These are phyloP conservation scores for Vigna unguiculata DNA, from an alignment of 306 rosid species.

Conservation along the genomic window DNA sequence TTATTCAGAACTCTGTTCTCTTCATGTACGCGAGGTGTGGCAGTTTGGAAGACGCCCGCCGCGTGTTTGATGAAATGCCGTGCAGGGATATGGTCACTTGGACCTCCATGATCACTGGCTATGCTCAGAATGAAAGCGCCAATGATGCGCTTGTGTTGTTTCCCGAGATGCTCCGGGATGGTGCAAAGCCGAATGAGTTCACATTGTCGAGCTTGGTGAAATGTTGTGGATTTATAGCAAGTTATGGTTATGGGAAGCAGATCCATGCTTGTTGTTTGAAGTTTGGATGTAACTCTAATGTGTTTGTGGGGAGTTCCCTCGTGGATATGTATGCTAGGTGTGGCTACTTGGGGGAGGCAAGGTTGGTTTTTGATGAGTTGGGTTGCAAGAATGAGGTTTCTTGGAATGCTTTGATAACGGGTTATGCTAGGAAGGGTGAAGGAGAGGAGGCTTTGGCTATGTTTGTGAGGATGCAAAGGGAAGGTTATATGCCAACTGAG, in stretches of 20 bases:
- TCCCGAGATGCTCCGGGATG: conserved; percentile 44
- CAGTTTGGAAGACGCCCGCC: conserved; percentile 47
- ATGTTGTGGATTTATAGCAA: conserved; percentile 43
- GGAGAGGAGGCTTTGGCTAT: conserved; percentile 52
- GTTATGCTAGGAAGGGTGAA: conserved; percentile 52
- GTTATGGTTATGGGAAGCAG: conserved; percentile 51
- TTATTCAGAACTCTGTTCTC: conserved; percentile 49
- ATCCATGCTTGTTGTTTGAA: conserved; percentile 55
- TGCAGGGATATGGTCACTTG: conserved; percentile 51
- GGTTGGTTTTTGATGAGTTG: conserved; percentile 48
- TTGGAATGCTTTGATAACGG: conserved; percentile 61
- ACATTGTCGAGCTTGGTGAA: conserved; percentile 54
- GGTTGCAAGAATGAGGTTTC: conserved; percentile 56
- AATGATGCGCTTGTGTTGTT: conserved; percentile 48
- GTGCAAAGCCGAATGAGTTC: conserved; percentile 51
- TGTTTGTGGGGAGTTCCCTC: conserved; percentile 63
- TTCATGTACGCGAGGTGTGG: conserved; percentile 54
- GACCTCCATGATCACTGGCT: conserved; percentile 64
- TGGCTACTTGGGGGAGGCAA: conserved; percentile 53
- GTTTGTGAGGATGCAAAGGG: conserved; percentile 57
- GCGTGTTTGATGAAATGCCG: conserved; percentile 51
- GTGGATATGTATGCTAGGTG: conserved; percentile 65
- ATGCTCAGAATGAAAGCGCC: conserved; percentile 52
- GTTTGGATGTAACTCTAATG: conserved; percentile 47
- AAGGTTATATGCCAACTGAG: conserved; percentile 49